Conservation (phyloP, 495 filamentous ascomycete species). For the Hypoxylon crocopeplum region DNA sequence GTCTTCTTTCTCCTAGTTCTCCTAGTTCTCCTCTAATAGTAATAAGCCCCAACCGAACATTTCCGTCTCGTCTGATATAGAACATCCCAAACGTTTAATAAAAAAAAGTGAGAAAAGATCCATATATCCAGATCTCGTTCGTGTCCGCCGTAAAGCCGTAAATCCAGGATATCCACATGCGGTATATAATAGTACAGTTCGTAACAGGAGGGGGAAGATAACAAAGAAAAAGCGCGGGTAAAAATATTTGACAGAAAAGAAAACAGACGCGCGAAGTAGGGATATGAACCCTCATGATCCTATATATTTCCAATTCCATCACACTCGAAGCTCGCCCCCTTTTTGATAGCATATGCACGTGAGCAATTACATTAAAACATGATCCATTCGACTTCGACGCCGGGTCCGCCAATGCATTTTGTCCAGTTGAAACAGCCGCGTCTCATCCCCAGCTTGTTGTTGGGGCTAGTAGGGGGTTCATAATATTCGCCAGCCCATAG, state of each 20-base stretch:
- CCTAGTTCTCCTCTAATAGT: constrained; percentile 3
- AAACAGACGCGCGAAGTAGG: constrained; percentile 1
- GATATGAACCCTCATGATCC: constrained; percentile 29
- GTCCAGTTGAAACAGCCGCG: constrained; percentile 75
- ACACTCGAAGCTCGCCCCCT: constrained; percentile 12
- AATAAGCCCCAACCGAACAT: constrained; percentile 9
- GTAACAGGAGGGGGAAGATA: constrained; percentile 2
- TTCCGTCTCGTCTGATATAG: constrained; percentile 16
- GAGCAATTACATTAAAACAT: constrained; percentile 64
- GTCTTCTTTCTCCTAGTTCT: neutral
- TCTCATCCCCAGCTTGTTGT: constrained; percentile 41
- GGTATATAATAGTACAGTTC: constrained; percentile 39
- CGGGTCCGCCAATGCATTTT: constrained; percentile 70
- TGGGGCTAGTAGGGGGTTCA: constrained; percentile 49
- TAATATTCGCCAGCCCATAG: constrained; percentile 70
- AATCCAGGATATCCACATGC: constrained; percentile 33
- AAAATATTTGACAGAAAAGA: constrained; percentile 26
- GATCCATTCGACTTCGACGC: constrained; percentile 83
- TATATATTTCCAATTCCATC: constrained; percentile 23
- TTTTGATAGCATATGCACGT: constrained; percentile 18
- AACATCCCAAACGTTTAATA: constrained; percentile 31
- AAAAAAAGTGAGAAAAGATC: constrained; percentile 11
- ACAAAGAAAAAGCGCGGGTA: constrained; percentile 5
- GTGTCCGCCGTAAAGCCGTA: constrained; percentile 32
- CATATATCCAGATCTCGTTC: constrained; percentile 23